Evolutionary conservation across 208 protist genomes (phyloP).

Genomic region (Leishmania guyanensis): DNA sequence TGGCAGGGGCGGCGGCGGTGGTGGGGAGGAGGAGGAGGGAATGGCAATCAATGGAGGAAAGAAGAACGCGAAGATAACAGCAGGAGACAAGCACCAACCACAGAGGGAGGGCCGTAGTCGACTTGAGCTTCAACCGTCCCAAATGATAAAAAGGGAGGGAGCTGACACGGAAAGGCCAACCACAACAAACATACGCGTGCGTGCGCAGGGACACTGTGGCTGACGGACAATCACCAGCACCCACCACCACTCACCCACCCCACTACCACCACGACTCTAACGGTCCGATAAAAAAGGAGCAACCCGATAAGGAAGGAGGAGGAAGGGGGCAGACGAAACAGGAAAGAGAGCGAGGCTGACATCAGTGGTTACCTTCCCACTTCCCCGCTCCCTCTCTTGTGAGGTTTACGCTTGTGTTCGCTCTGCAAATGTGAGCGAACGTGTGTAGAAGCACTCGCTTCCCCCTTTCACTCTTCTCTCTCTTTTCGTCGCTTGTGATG

Average conservation of each 20-base stretch:
- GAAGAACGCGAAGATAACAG: constrained; percentile 1
- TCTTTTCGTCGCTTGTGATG: too few relatives aligned
- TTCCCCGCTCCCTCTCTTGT: background rate
- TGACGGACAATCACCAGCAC: background rate
- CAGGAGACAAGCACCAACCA: constrained; percentile 5
- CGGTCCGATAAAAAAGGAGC: background rate
- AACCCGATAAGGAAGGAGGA: too few relatives aligned
- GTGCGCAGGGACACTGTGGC: background rate
- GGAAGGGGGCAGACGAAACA: background rate
- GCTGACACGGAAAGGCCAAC: background rate
- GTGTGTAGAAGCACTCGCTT: background rate
- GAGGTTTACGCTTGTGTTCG: background rate
- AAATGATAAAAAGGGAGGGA: constrained; percentile 8
- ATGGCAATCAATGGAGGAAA: background rate
- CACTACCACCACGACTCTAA: background rate
- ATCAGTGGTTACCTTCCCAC: background rate
- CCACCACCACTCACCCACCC: background rate
- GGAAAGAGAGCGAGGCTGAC: background rate
- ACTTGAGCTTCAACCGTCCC: background rate
- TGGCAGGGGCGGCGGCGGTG: background rate
- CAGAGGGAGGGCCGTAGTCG: background rate
- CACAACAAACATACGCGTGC: background rate
- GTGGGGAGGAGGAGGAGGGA: background rate
- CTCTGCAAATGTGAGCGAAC: background rate
- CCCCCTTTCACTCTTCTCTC: too few relatives aligned